phyloP scores from a whole-genome alignment of 2,329 filamentous ascomycete genomes.

The Stemphylium lycopersici region DNA sequence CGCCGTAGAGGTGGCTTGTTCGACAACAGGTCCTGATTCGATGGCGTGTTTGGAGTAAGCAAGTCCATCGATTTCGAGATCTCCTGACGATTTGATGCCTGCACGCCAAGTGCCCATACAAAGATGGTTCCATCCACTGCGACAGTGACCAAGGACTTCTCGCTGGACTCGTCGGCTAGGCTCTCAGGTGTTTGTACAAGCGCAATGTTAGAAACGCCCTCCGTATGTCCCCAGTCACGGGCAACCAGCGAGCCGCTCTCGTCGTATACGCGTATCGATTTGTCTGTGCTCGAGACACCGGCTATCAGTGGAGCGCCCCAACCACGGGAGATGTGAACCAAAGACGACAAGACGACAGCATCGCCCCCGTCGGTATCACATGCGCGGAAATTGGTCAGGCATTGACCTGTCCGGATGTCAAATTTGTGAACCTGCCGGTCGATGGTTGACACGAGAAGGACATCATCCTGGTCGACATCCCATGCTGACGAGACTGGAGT shows the following conservation, averaged over 20 bases:
- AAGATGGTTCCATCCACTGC: constrained; percentile 60
- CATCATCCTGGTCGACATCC: constrained; percentile 64
- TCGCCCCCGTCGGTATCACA: constrained; percentile 81
- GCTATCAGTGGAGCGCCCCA: constrained; percentile 72
- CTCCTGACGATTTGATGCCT: constrained; percentile 36
- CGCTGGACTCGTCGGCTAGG: constrained; percentile 54
- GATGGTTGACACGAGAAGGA: constrained; percentile 65
- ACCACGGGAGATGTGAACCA: constrained; percentile 66
- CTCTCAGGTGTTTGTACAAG: constrained; percentile 57
- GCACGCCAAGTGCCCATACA: constrained; percentile 51
- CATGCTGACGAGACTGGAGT: constrained; percentile 85
- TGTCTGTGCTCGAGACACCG: constrained; percentile 93
- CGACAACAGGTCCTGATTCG: constrained; percentile 41
- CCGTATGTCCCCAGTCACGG: constrained; percentile 93
- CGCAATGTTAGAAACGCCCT: constrained; percentile 85
- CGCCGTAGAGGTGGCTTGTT: constrained; percentile 76
- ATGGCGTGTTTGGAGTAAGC: constrained; percentile 38
- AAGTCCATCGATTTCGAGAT: constrained; percentile 48
- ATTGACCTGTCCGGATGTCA: constrained; percentile 70
- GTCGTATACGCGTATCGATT: constrained; percentile 91
- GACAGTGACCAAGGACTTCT: constrained; percentile 55
- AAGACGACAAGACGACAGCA: constrained; percentile 79
- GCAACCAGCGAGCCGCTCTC: constrained; percentile 78
- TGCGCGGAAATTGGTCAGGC: constrained; percentile 78
- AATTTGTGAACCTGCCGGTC: constrained; percentile 67